Conservation (phyloP, 805 yeast species). For the Saturnispora halmiae region DNA sequence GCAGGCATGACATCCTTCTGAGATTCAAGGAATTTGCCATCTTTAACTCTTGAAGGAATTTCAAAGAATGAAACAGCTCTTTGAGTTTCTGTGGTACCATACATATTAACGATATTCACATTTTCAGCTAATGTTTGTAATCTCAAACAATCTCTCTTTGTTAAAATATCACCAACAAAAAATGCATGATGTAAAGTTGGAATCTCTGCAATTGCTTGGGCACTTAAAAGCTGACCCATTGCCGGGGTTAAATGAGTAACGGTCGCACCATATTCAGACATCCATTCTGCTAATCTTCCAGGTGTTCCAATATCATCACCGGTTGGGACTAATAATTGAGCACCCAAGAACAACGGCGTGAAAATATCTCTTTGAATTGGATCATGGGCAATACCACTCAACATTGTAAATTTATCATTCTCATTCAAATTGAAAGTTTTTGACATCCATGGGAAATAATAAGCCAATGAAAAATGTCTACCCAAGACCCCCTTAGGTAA, state of each 20-base stretch:
- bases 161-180: slow-evolving; percentile 94
- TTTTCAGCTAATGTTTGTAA: slow-evolving; percentile 88
- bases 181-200: slow-evolving; percentile 89
- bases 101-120: slow-evolving; percentile 90
- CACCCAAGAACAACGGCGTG: slow-evolving; percentile 94
- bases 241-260: slow-evolving; percentile 99
- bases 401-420: slow-evolving; percentile 89
- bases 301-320: slow-evolving; percentile 98
- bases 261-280: slow-evolving; percentile 81
- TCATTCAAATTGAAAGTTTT: slow-evolving; percentile 67
- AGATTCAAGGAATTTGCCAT: slow-evolving; percentile 65
- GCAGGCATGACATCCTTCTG: slow-evolving; percentile 98
- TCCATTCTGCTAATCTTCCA: slow-evolving; percentile 95
- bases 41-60: slow-evolving; percentile 62
- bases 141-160: slow-evolving; percentile 93
- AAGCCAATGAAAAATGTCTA: slow-evolving; percentile 92
- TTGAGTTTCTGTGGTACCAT: slow-evolving; percentile 99
- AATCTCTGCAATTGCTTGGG: slow-evolving; percentile 85
- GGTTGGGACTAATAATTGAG: slow-evolving; percentile 86
- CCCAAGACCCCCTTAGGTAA: slow-evolving; percentile 98
- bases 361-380: slow-evolving; percentile 99
- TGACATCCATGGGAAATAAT: slow-evolving; percentile 99
- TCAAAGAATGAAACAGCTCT: slow-evolving; percentile 94
- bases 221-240: slow-evolving; percentile 95
- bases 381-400: slow-evolving; percentile 98